Evolutionary conservation across 441 rosid species (phyloP).

Genomic region (California macrophylla): DNA sequence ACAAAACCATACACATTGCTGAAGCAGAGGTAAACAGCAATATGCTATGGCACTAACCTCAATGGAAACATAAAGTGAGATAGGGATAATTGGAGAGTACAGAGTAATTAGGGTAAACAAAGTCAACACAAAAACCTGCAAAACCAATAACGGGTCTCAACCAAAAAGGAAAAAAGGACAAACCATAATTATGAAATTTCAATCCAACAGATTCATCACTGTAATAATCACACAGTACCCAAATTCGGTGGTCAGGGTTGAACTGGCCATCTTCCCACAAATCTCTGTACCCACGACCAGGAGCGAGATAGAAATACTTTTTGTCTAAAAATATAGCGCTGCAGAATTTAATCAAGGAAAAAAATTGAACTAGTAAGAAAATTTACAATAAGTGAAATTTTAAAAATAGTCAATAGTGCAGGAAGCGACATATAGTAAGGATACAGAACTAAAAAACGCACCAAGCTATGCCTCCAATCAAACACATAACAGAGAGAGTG

Average conservation of each 20-base stretch:
- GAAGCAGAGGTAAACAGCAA: conserved; percentile 12
- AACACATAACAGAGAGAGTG: conserved; percentile 73
- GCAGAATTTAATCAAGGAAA: conserved; percentile 29
- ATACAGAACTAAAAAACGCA: conserved; percentile 23
- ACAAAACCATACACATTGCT: conserved; percentile 10
- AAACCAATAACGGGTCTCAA: conserved; percentile 19
- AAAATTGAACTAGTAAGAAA: conserved; percentile 4
- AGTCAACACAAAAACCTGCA: conserved; percentile 67
- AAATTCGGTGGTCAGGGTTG: conserved; percentile 58
- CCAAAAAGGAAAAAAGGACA: conserved; percentile 14
- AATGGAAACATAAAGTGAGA: conserved; percentile 91
- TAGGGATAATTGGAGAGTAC: conserved; percentile 91
- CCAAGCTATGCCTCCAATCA: conserved; percentile 92
- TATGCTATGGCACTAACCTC: conserved; percentile 49
- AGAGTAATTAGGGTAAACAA: conserved; percentile 87
- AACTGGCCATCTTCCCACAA: conserved; percentile 35
- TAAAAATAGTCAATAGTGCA: neutral
- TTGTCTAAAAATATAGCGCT: conserved; percentile 74
- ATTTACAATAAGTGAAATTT: neutral
- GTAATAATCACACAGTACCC: conserved; percentile 37
- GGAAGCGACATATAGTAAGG: neutral
- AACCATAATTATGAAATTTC: too few species aligned
- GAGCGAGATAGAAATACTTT: conserved; percentile 66
- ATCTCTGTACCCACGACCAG: conserved; percentile 17
- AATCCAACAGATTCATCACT: neutral